These are phyloP conservation scores for Mangifera indica DNA, from an alignment of 345 rosid species.

Conservation along the genomic window DNA sequence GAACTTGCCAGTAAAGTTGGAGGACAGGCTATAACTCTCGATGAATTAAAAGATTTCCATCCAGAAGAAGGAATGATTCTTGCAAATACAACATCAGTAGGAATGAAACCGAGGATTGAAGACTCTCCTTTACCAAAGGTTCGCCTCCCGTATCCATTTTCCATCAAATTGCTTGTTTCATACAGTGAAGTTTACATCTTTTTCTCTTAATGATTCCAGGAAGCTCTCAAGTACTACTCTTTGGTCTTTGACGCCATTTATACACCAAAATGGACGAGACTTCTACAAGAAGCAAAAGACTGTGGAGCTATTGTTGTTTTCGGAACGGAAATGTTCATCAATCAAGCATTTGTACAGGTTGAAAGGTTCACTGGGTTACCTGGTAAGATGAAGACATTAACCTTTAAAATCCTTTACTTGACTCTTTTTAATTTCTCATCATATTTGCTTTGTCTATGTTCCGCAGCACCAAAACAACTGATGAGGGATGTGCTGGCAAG, in stretches of 20 bases:
- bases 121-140: conserved; percentile 56
- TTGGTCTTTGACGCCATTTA: conserved; percentile 60
- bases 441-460: neutral
- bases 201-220: conserved; percentile 28
- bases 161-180: neutral
- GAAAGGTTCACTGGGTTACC: conserved; percentile 65
- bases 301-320: conserved; percentile 47
- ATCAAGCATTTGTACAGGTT: conserved; percentile 56
- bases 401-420: neutral
- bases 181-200: neutral
- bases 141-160: neutral
- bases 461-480: conserved; percentile 53
- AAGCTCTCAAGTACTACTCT: conserved; percentile 50
- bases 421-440: neutral
- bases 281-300: conserved; percentile 53
- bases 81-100: conserved; percentile 58
- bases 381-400: conserved; percentile 33
- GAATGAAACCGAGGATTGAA: conserved; percentile 55
- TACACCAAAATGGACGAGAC: conserved; percentile 60
- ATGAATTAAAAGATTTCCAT: conserved; percentile 53
- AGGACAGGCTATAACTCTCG: conserved; percentile 50
- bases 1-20: conserved; percentile 53
- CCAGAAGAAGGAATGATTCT: conserved; percentile 65
- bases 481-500: conserved; percentile 50
- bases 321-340: conserved; percentile 59